Percentiles rank a stretch among this genome's conserved stretches.
Conservation (phyloP, 2,329 filamentous ascomycete species). For the Colletotrichum sp. region DNA sequence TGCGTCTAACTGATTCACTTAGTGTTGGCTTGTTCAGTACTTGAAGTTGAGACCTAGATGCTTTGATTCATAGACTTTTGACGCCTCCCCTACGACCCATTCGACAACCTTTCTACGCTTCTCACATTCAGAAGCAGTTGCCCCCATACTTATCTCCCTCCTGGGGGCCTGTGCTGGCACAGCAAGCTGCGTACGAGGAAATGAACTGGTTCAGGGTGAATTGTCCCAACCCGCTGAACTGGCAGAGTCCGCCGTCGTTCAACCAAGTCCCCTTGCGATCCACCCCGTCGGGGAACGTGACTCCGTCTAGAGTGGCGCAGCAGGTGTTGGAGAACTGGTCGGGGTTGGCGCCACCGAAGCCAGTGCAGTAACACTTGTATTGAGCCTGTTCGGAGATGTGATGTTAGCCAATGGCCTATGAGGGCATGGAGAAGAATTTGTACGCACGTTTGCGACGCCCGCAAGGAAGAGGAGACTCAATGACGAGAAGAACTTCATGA, state of each 20-base stretch:
- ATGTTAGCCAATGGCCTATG: rapidly evolving
- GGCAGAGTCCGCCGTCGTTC: not conserved
- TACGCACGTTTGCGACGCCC: not conserved
- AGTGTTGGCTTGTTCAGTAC: not conserved
- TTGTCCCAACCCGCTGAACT: not conserved
- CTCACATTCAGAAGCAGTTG: not conserved
- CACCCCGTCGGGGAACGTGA: not conserved
- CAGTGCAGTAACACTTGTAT: not conserved
- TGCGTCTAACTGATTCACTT: not conserved
- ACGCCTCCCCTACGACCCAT: rapidly evolving
- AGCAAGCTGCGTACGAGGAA: not conserved
- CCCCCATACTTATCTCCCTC: not conserved
- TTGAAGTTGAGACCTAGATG: not conserved
- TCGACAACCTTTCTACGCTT: not conserved
- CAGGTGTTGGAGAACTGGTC: not conserved
- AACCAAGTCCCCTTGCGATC: not conserved
- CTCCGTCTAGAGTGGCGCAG: not conserved
- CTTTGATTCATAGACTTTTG: not conserved
- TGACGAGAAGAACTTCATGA: not conserved
- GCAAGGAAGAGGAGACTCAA: not conserved
- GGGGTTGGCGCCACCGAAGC: rapidly evolving
- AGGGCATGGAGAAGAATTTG: not conserved
- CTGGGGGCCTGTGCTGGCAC: not conserved
- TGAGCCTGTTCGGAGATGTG: not conserved
- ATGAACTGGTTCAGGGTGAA: not conserved